Percentiles rank a stretch among this genome's conserved stretches.
phyloP scores from a whole-genome alignment of 2,329 filamentous ascomycete genomes.

The Fonsecaea monophora region DNA sequence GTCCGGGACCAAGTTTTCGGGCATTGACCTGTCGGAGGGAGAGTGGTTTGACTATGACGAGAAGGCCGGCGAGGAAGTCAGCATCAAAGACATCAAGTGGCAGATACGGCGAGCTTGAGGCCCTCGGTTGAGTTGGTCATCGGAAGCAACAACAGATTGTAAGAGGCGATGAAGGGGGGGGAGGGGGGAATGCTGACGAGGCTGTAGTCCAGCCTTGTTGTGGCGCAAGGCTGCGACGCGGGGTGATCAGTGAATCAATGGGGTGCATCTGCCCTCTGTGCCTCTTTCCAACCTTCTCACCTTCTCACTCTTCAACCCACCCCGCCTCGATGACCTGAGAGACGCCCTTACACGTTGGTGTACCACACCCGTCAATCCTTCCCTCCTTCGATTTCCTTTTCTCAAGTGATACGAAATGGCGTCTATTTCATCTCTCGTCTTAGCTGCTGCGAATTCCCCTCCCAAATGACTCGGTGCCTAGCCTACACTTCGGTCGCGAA shows the following conservation, averaged over 20 bases:
- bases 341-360: too few species aligned
- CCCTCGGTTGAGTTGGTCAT: background rate
- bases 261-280: background rate
- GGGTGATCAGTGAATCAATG: background rate
- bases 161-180: background rate
- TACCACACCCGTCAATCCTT: too few species aligned
- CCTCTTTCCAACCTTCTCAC: background rate
- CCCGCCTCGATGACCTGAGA: background rate
- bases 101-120: slow-evolving; percentile 73
- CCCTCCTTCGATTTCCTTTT: too few species aligned
- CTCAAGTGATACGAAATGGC: too few species aligned
- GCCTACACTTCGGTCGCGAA: background rate
- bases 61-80: slow-evolving; percentile 88
- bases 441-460: background rate
- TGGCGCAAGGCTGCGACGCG: background rate
- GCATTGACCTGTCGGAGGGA: slow-evolving; percentile 82
- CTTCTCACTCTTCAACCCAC: background rate
- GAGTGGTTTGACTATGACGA: slow-evolving; percentile 99
- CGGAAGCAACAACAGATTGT: background rate
- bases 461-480: background rate
- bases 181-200: background rate
- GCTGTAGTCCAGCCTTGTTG: slow-evolving; percentile 4
- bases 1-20: slow-evolving; percentile 79
- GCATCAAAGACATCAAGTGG: slow-evolving; percentile 88
- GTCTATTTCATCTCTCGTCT: background rate